Conservation (phyloP, 129 eudicot species). For the Helichrysum umbraculigerum region DNA sequence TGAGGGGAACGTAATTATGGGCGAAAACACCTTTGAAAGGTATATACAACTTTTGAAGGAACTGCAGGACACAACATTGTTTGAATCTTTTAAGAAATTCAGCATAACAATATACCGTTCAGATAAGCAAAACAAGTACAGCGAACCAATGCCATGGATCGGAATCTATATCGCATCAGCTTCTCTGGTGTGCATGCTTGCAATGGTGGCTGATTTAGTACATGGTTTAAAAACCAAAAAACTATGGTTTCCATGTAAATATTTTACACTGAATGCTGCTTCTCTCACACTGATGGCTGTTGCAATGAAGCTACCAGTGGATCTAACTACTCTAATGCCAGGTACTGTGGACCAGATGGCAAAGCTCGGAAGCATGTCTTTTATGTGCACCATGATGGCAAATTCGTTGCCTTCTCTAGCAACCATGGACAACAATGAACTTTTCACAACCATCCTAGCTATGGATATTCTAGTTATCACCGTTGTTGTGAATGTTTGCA, state of each 20-base stretch:
- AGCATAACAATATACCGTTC: background rate
- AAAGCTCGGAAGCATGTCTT: constrained; percentile 25
- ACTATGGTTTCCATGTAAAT: constrained; percentile 41
- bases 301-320: constrained; percentile 8
- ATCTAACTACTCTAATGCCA: constrained; percentile 12
- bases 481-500: constrained; percentile 28
- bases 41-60: no score
- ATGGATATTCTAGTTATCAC: constrained; percentile 36
- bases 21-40: no score
- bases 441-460: constrained; percentile 26
- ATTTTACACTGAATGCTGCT: constrained; percentile 31
- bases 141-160: constrained; percentile 20
- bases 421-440: constrained; percentile 19
- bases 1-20: no score
- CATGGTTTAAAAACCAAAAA: background rate
- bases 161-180: constrained; percentile 22
- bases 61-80: no score
- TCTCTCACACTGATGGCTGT: constrained; percentile 3
- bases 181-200: constrained; percentile 3
- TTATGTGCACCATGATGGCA: constrained; percentile 34
- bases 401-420: constrained; percentile 35
- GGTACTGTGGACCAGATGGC: background rate
- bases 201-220: constrained; percentile 20
- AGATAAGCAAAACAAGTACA: background rate
- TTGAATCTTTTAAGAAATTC: no score